Percentiles rank a stretch among this genome's conserved stretches.
Conservation (phyloP, 495 filamentous ascomycete species). For the Parathielavia appendiculata region DNA sequence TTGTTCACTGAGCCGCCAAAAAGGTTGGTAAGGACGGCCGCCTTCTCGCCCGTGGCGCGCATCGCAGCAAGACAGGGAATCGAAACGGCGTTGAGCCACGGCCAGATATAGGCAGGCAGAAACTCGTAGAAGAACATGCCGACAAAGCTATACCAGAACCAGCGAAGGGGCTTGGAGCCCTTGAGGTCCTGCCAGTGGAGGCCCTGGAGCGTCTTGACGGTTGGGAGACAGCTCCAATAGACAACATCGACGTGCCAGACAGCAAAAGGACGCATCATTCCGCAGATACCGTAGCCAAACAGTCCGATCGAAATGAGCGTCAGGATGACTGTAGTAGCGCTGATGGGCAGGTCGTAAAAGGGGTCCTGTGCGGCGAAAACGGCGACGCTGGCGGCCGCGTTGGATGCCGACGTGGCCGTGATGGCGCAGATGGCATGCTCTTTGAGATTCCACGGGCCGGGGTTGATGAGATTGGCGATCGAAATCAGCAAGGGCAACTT, state of each 20-base stretch:
- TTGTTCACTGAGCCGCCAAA: conserved; percentile 55
- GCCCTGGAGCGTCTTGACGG: conserved; percentile 40
- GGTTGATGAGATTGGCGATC: conserved; percentile 38
- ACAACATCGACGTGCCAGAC: conserved; percentile 52
- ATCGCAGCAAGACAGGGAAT: conserved; percentile 51
- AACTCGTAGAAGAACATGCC: conserved; percentile 47
- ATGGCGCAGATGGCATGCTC: conserved; percentile 43
- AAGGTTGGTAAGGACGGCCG: conserved; percentile 50
- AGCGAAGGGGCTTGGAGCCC: conserved; percentile 33
- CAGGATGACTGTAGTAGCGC: conserved; percentile 36
- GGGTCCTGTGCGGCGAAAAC: conserved; percentile 42
- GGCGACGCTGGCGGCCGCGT: conserved; percentile 31
- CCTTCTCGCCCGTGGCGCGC: conserved; percentile 36
- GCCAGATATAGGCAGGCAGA: conserved; percentile 51
- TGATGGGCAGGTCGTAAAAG: conserved; percentile 40
- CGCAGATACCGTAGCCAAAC: conserved; percentile 52
- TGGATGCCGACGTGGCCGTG: conserved; percentile 40
- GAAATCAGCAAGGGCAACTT: conserved; percentile 14
- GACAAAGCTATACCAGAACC: conserved; percentile 40
- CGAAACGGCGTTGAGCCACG: conserved; percentile 50
- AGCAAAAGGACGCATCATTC: conserved; percentile 47
- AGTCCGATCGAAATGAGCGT: conserved; percentile 41
- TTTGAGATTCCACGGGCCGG: conserved; percentile 38
- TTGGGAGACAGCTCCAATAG: conserved; percentile 39
- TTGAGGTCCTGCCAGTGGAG: conserved; percentile 37